phyloP scores from a whole-genome alignment of 805 yeast species.

The Kregervanrija delftensis region DNA sequence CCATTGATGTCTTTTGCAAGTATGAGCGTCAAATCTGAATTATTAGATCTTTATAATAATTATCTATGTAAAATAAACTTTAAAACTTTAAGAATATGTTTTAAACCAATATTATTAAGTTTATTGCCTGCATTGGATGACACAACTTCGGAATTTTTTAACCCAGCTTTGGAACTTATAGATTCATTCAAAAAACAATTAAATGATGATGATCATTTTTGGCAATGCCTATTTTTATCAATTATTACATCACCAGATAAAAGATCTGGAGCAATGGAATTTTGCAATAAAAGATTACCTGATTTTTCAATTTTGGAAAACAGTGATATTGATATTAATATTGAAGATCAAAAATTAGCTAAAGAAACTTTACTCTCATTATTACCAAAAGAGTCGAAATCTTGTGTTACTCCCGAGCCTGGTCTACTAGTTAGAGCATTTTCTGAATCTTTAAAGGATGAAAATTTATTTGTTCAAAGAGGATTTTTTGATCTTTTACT shows the following conservation, averaged over 20 bases:
- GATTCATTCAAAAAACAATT: constrained; percentile 52
- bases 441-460: constrained; percentile 57
- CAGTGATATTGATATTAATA: constrained; percentile 6
- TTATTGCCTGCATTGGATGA: constrained; percentile 88
- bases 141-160: constrained; percentile 78
- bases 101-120: constrained; percentile 67
- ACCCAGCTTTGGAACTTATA: constrained; percentile 50
- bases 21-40: constrained; percentile 76
- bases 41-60: constrained; percentile 54
- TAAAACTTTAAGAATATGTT: constrained; percentile 40
- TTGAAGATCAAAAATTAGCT: constrained; percentile 7
- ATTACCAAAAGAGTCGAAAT: constrained; percentile 38
- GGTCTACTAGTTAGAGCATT: constrained; percentile 75
- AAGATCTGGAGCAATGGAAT: constrained; percentile 76
- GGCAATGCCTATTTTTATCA: constrained; percentile 76
- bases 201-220: constrained; percentile 67
- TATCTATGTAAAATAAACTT: constrained; percentile 50
- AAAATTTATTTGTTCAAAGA: constrained; percentile 69
- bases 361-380: constrained; percentile 17
- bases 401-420: constrained; percentile 68
- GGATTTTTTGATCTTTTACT: constrained; percentile 82
- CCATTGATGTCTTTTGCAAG: constrained; percentile 87
- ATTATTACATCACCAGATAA: constrained; percentile 75
- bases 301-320: constrained; percentile 27
- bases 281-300: constrained; percentile 66